Evolutionary conservation across 129 eudicot species (phyloP), one percentile per base, ranked within the genome.

Genomic region (Oenanthe sinensis): DNA sequence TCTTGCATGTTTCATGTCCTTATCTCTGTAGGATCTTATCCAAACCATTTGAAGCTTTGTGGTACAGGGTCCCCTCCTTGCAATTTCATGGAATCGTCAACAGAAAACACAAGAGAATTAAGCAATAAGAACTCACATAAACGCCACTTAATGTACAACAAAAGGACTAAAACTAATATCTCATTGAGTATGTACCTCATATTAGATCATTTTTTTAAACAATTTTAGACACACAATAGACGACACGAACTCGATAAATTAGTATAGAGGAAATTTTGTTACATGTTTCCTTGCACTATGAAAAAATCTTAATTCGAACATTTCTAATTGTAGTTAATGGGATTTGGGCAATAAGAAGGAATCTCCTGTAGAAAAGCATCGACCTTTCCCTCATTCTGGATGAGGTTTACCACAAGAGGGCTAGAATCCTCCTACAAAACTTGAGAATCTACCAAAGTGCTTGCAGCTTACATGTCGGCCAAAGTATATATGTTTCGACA

Each of bases 41-140:
- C 68, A 50, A 7, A 49, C 13, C 68, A 75, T 39, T 75, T 75
- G 52, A 49, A 33, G 30, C 8, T 50, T 60, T 50, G 68, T 87
- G 91, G 84, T 85, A 50, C 45, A 54, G 40, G 86, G 86, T 60
- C 16, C 68, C 68, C 62, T 60, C 77, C 67, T 75, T 12, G 3
- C 17, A 33, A 50, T 15, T 36, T 20, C 28, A 50, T 20, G 67
- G 33, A 17, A 33, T 36, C 40, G 17, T 9, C 16, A 6, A 12
- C 7, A 24, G 16, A 75, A 49, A 75, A 54, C 36, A 46, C 10
- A 33, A 50, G 24, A 15, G 45, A 33, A 33, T 33, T 5, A 30
- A 33, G 13, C 7, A 6, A 28, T 19, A 46, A 33, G 30, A 60
- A 75, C 17, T 20, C 60, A 22, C 44, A 9, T n/a, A 75, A 75